These are phyloP conservation scores for Collybia sordida DNA, from an alignment of 768 basidiomycete genomes.

Conservation along the genomic window DNA sequence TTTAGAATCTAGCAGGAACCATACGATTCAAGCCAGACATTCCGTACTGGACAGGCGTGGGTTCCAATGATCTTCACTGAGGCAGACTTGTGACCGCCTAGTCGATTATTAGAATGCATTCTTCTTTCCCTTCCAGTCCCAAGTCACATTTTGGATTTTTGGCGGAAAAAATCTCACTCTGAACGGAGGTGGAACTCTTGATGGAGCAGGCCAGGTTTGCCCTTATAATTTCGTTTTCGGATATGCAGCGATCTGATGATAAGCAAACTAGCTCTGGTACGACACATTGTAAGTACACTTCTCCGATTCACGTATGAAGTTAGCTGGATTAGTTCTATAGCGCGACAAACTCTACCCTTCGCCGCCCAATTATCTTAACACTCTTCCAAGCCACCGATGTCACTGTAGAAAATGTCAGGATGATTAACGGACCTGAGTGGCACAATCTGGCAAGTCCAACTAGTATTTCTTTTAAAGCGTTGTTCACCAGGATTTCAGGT, in stretches of 20 bases:
- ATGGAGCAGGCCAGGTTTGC: slow-evolving; percentile 61
- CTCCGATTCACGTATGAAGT: not conserved
- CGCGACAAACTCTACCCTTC: slow-evolving; percentile 41
- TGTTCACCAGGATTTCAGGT: slow-evolving; percentile 27
- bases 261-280: slow-evolving; percentile 45
- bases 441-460: slow-evolving; percentile 39
- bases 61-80: slow-evolving; percentile 5
- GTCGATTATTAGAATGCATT: slow-evolving; percentile 42
- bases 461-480: not conserved
- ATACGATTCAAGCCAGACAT: slow-evolving; percentile 50
- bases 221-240: not conserved
- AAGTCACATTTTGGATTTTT: slow-evolving; percentile 55
- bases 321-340: too few relatives aligned
- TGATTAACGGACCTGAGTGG: slow-evolving; percentile 55
- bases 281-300: slow-evolving; percentile 41
- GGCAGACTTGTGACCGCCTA: not conserved
- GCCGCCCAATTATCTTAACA: slow-evolving; percentile 57
- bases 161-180: slow-evolving; percentile 48
- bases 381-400: slow-evolving; percentile 51
- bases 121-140: slow-evolving; percentile 52
- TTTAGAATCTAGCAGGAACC: slow-evolving; percentile 48
- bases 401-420: slow-evolving; percentile 42
- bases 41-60: slow-evolving; percentile 52
- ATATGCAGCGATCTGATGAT: not conserved
- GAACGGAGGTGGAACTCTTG: slow-evolving; percentile 63